A percentile compares a stretch with the other conserved stretches of the same genome.
phyloP scores from a whole-genome alignment of 768 basidiomycete species.

The Sarcodon aspratus region DNA sequence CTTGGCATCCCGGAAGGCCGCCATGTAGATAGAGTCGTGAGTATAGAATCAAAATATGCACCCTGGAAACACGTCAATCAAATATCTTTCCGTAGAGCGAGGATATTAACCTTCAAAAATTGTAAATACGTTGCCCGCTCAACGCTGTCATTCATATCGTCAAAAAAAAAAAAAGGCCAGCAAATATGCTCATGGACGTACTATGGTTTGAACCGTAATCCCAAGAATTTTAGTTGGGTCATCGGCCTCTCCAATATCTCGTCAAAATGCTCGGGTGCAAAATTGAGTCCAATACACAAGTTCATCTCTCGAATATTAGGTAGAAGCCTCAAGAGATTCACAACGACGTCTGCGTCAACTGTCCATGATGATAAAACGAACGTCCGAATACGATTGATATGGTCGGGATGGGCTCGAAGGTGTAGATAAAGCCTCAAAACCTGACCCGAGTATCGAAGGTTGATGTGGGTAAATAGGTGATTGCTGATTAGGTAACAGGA shows the following conservation, averaged over 20 bases:
- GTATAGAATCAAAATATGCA: conserved; percentile 70
- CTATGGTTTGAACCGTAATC: conserved; percentile 78
- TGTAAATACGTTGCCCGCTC: conserved; percentile 70
- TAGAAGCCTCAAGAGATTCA: conserved; percentile 55
- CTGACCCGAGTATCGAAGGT: conserved; percentile 37
- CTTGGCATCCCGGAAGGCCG: conserved; percentile 28
- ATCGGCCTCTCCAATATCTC: conserved; percentile 48
- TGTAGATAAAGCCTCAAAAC: conserved; percentile 45
- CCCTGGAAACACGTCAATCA: conserved; percentile 30
- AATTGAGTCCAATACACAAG: conserved; percentile 66
- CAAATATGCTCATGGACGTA: conserved; percentile 23
- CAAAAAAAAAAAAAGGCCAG: conserved; percentile 2
- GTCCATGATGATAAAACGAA: conserved; percentile 52
- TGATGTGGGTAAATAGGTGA: conserved; percentile 48
- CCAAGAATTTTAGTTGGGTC: conserved; percentile 35
- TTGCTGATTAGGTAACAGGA: too few relatives aligned
- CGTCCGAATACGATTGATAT: conserved; percentile 24
- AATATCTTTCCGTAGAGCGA: neutral
- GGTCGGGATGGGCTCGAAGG: conserved; percentile 27
- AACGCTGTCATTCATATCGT: conserved; percentile 29
- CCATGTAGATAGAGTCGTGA: conserved; percentile 57
- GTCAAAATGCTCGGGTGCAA: conserved; percentile 73
- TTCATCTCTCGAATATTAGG: conserved; percentile 36
- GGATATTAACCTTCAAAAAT: conserved; percentile 51
- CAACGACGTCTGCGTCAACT: conserved; percentile 64